Evolutionary conservation across 306 rosid species (phyloP), one percentile per base, ranked within the genome.

Genomic region (Hylodesmum podocarpum): DNA sequence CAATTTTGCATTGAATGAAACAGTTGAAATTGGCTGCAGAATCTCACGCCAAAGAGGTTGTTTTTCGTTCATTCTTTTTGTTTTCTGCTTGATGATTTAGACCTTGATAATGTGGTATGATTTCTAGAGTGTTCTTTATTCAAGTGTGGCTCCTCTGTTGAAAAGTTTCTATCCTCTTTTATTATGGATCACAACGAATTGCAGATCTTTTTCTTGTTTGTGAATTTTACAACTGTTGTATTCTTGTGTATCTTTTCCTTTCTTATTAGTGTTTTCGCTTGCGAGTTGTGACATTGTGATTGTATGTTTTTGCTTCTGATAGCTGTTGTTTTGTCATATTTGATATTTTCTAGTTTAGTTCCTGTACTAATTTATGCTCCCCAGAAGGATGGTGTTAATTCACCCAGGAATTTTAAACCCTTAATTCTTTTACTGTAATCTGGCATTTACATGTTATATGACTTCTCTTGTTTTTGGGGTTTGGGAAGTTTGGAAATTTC

Each of bases 1-100:
- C 46, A 68, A 82, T 77, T 73, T 68, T 69, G 40, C 78, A 44
- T 83, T 55, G 78, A 78, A 89, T 91, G 88, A 85, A 88, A 78
- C 94, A 78, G 81, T 75, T 33, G 28, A 85, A 85, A 76, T 84
- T 84, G 74, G 83, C 72, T 37, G 82, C 82, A 80, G 84, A 86
- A 68, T 78, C 79, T 87, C 85, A 67, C n/a, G 63, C 73, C 66
- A 86, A 65, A 63, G 87, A 85, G 96, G 98, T 91, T 83, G n/a
- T 82, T 73, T 64, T 7, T 13, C 13, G 8, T 33, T 19, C 3
- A 1, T 18, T 16, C 15, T 10, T 15, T 72, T 4, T 3, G 15
- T 24, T 8, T 6, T 12, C 4, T 28, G 14, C 34, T 62, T 49
- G 41, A 9, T 58, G 15, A 12, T 49, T 70, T 24, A 76, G 75